These are phyloP conservation scores for Cyclotella baltica DNA, from an alignment of 108 stramenopile genomes.

Conservation along the genomic window DNA sequence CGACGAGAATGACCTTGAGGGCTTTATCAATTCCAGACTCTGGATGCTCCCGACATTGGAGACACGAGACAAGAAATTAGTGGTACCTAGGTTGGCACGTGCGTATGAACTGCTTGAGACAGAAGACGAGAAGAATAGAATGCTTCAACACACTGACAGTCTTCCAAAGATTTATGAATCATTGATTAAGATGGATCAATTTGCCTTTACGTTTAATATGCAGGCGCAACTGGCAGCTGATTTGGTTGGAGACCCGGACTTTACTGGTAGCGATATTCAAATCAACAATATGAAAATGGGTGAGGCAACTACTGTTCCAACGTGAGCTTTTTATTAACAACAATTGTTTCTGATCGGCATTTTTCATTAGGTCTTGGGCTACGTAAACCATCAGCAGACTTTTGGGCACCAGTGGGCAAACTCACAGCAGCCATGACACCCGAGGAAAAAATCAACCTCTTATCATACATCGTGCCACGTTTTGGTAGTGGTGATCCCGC, in stretches of 20 bases:
- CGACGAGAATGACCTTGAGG: constrained; percentile 71
- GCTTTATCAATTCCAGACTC: constrained; percentile 74
- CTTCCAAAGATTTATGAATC: constrained; percentile 85
- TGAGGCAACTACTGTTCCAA: constrained; percentile 34
- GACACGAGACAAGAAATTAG: constrained; percentile 83
- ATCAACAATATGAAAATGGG: constrained; percentile 83
- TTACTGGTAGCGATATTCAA: constrained; percentile 82
- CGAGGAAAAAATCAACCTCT: constrained; percentile 88
- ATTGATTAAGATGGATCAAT: constrained; percentile 89
- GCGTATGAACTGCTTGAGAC: constrained; percentile 54
- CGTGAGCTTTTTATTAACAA: too few relatives aligned
- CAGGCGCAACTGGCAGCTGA: constrained; percentile 91
- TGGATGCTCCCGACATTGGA: constrained; percentile 88
- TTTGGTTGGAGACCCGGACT: constrained; percentile 78
- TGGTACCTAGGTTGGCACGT: constrained; percentile 77
- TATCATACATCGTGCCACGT: constrained; percentile 85
- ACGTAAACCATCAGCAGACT: constrained; percentile 74
- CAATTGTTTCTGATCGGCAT: not conserved
- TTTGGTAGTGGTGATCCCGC: constrained; percentile 74
- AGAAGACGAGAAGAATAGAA: constrained; percentile 43
- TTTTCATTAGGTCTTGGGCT: constrained; percentile 74
- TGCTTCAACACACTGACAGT: constrained; percentile 62
- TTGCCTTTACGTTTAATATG: constrained; percentile 88
- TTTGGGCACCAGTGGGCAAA: constrained; percentile 91
- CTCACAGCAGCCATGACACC: constrained; percentile 80